Conservation (phyloP, 2,329 filamentous ascomycete species). For the Penicillium corylophilum region DNA sequence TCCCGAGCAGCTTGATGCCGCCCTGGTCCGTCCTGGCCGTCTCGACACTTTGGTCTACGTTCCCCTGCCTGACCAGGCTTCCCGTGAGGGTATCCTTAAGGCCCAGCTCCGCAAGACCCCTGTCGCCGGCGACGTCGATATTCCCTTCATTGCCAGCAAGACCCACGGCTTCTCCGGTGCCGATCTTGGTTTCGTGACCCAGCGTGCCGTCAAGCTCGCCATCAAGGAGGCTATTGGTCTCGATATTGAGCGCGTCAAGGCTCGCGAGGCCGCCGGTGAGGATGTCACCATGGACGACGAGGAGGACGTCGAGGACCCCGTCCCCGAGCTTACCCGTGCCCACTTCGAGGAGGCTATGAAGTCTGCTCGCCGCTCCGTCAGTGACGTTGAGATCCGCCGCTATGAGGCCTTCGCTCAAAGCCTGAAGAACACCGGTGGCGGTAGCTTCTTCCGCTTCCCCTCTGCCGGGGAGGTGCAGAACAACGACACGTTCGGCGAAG, state of each 20-base stretch:
- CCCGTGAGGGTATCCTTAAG: slow-evolving; percentile 84
- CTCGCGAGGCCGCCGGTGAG: slow-evolving; percentile 79
- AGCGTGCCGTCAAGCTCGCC: slow-evolving; percentile 97
- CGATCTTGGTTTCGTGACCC: slow-evolving; percentile 97
- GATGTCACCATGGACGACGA: slow-evolving; percentile 74
- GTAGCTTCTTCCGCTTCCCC: slow-evolving; percentile 98
- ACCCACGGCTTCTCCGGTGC: slow-evolving; percentile 99
- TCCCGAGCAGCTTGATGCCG: slow-evolving; percentile 97
- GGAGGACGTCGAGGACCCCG: slow-evolving; percentile 72
- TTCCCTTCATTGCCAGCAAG: slow-evolving; percentile 90
- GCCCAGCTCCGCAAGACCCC: slow-evolving; percentile 98
- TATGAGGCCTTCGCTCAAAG: slow-evolving; percentile 99
- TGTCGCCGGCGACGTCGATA: slow-evolving; percentile 80
- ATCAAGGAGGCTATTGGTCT: slow-evolving; percentile 93
- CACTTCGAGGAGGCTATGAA: slow-evolving; percentile 99
- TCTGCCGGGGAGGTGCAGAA: slow-evolving; percentile 56
- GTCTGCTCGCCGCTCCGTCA: slow-evolving; percentile 88
- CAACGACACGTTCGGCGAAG: slow-evolving; percentile 69
- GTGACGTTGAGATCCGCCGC: slow-evolving; percentile 92
- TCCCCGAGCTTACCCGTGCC: slow-evolving; percentile 90
- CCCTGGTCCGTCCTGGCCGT: slow-evolving; percentile 96
- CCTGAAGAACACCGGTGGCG: slow-evolving; percentile 97
- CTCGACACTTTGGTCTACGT: slow-evolving; percentile 98
- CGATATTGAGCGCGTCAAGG: slow-evolving; percentile 88
- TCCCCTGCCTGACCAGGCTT: slow-evolving; percentile 87